Evolutionary conservation across 2,329 filamentous ascomycete species (phyloP).

Genomic region (Pseudocercospora ulei): DNA sequence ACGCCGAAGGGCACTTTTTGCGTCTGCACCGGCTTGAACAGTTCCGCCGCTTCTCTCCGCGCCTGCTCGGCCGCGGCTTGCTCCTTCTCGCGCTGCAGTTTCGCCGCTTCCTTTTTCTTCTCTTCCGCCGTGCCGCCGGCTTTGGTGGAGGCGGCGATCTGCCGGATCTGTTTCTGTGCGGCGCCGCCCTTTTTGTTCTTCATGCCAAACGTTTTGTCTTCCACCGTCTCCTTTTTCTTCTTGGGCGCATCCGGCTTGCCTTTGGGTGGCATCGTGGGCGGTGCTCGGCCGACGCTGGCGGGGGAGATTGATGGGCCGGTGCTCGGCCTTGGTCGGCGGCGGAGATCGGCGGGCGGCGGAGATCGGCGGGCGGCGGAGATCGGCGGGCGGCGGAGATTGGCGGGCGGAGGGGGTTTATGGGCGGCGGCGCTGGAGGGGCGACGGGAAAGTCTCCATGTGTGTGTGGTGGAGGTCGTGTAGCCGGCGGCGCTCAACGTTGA

Average conservation of each 20-base stretch:
- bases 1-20: conserved; percentile 97
- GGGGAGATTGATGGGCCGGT: conserved; percentile 8
- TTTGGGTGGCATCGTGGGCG: conserved; percentile 62
- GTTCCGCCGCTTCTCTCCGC: conserved; percentile 64
- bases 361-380: conserved; percentile 7
- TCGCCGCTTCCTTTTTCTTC: conserved; percentile 65
- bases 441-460: too few species aligned
- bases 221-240: conserved; percentile 57
- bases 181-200: conserved; percentile 97
- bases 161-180: conserved; percentile 82
- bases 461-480: too few species aligned
- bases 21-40: conserved; percentile 88
- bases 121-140: conserved; percentile 72
- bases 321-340: conserved; percentile 15
- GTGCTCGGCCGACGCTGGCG: conserved; percentile 9
- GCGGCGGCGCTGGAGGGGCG: too few species aligned
- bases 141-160: conserved; percentile 64
- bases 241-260: conserved; percentile 41
- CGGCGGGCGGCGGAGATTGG: conserved; percentile 7
- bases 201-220: conserved; percentile 97
- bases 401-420: too few species aligned
- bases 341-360: conserved; percentile 2
- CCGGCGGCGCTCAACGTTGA: too few species aligned
- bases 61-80: conserved; percentile 85
- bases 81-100: conserved; percentile 63